Evolutionary conservation across 495 filamentous ascomycete species (phyloP), one percentile per base, ranked within the genome.

Genomic region (Hypomontagnella submonticulosa): DNA sequence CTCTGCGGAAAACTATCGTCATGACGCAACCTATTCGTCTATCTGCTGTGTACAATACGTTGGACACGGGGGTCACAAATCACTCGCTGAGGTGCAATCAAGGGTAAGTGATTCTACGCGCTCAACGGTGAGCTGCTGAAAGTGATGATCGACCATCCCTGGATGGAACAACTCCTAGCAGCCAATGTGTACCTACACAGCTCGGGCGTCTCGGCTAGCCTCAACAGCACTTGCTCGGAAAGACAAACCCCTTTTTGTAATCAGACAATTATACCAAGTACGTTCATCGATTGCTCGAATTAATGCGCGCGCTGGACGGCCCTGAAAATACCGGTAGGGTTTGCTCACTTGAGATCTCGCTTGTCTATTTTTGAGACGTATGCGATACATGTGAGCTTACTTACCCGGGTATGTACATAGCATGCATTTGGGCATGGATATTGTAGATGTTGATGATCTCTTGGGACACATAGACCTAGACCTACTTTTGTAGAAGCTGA

Each of bases 1-100:
- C 48, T 58, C 42, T 30, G 12, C 44, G 36, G 44, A 55, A 27
- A 34, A 33, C 50, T 13, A 44, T 58, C 43, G 48, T 50, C 58
- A 67, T 67, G 64, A 67, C 64, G 64, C 64, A 67, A 63, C 47
- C 49, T 13, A 34, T 12, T 36, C 46, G 20, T 40, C 23, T 48
- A 20, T 49, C 38, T 61, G 32, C n/a, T 20, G 34, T 33, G 40
- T 57, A 52, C 27, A 34, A 27, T 50, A 41, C 27, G 8, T 7
- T 32, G 27, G 46, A 13, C 15, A 13, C 5, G 30, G 40, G 37
- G 40, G 41, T 43, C 16, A 44, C 52, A 41, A 27, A 53, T 52
- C 20, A 56, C 44, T 66, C 42, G 49, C 36, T 36, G 15, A 11
- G 42, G 27, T 61, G 56, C 41, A 55, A 56, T 52, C 52, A 23